These are phyloP conservation scores for Russula virescens DNA, from an alignment of 768 basidiomycete species.

Conservation along the genomic window DNA sequence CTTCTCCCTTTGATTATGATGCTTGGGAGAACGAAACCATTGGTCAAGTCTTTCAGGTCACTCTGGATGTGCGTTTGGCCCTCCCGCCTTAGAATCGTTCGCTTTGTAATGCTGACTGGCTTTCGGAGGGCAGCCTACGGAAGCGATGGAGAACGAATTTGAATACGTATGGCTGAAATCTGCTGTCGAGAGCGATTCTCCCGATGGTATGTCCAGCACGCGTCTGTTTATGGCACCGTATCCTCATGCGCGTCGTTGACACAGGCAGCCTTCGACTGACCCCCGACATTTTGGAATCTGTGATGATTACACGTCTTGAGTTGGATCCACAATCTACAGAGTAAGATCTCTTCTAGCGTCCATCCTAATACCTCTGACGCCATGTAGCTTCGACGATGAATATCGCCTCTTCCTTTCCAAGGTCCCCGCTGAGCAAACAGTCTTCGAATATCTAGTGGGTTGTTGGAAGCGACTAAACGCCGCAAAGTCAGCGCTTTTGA, in stretches of 20 bases:
- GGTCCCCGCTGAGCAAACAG: slow-evolving; percentile 70
- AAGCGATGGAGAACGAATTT: slow-evolving; percentile 17
- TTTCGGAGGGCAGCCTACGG: slow-evolving; percentile 19
- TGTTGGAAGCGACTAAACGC: slow-evolving; percentile 86
- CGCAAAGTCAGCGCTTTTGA: slow-evolving; percentile 47
- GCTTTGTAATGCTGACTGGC: not conserved
- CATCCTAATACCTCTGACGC: not conserved
- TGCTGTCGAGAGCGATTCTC: slow-evolving; percentile 17
- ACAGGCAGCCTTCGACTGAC: slow-evolving; percentile 15
- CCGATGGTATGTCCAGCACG: not conserved
- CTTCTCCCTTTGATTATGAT: slow-evolving; percentile 46
- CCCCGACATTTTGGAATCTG: slow-evolving; percentile 21
- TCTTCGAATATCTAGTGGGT: slow-evolving; percentile 84
- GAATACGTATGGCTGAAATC: slow-evolving; percentile 24
- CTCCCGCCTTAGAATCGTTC: not conserved
- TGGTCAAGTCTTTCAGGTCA: slow-evolving; percentile 64
- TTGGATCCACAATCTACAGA: slow-evolving; percentile 14
- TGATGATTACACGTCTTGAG: slow-evolving; percentile 23
- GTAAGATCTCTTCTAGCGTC: slow-evolving; percentile 21
- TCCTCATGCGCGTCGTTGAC: not conserved
- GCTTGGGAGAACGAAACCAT: slow-evolving; percentile 75
- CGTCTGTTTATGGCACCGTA: not conserved
- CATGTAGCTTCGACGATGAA: slow-evolving; percentile 63
- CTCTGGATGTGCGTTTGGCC: slow-evolving; percentile 58
- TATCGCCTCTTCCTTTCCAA: slow-evolving; percentile 69